A percentile compares a stretch with the other conserved stretches of the same genome.
Conservation (phyloP, 129 eudicot species). For the Pseudognaphalium luteoalbum region DNA sequence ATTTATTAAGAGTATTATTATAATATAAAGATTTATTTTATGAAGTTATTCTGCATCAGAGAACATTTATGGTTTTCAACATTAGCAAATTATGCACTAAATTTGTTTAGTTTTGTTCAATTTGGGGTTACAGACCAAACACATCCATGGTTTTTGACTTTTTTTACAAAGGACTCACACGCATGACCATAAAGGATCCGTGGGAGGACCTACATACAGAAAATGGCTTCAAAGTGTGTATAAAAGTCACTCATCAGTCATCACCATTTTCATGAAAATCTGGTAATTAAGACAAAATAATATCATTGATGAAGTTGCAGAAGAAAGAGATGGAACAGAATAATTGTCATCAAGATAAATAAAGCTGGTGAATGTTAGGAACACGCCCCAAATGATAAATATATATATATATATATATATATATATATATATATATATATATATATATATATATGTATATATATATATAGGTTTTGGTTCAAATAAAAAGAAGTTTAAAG, state of each 20-base stretch:
- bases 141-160: background rate
- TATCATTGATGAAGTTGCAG: constrained; percentile 16
- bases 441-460: no score
- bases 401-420: no score
- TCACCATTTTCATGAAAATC: background rate
- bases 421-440: no score
- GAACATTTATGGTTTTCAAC: background rate
- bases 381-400: background rate
- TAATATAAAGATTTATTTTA: background rate
- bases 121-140: background rate
- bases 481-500: no score
- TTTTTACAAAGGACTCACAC: background rate
- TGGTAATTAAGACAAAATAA: constrained; percentile 10
- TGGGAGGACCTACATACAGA: constrained; percentile 21
- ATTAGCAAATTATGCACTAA: background rate
- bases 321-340: background rate
- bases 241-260: background rate
- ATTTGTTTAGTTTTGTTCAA: no score
- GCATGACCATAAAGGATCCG: background rate
- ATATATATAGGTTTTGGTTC: no score
- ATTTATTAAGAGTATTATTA: background rate
- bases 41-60: background rate
- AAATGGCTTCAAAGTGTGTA: constrained; percentile 14
- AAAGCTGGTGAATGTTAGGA: constrained; percentile 20
- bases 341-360: constrained; percentile 20